Base-by-base conservation (phyloP, 139 green algal genomes). In the Nannochloris sp. region DNA sequence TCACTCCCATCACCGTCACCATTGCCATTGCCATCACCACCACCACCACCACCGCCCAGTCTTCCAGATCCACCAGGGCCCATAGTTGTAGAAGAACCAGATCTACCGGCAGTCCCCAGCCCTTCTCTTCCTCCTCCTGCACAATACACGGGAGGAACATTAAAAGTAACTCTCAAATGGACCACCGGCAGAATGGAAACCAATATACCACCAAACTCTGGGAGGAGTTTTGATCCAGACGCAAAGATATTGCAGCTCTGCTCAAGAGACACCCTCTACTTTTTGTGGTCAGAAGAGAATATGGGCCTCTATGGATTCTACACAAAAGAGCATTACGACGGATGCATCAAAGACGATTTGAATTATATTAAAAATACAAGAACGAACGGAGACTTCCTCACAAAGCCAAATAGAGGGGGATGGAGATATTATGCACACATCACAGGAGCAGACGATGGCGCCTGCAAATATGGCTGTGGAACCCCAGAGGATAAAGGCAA, bases 301-400 rank as follows among this genome's bases (percentile, higher is more conserved):
- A 53, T 53, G 46, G 46, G 46, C 17, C 46, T 53, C 14, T 53
- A 53, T 53, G 46, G 46, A 53, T 53, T 53, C 46, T 53, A 53
- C 12, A 53, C 46, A 20, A 10, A 28, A 53, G n/a, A 53, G 17
- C 46, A 53, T 23, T 53, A 53, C 20, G 17, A 23, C 46, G n/a
- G n/a, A 23, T 53, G 46, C 46, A 20, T 28, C 46, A 53, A 53
- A 23, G 46, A 23, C 16, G 46, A 53, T 10, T 23, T 53, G 17
- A 53, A 53, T 0, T 53, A 53, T 23, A 53, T 53, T 5, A 53
- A 53, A 23, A 53, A 53, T 11, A 53, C 46, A 20, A 53, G 46
- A 53, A 53, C 46, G 20, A 28, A 23, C 6, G 46, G 46, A 53
- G 16, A 20, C 12, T 53, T 53, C 46, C 16, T 28, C 17, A 53